phyloP scores from a whole-genome alignment of 163 green algal species.

The Scenedesmus sp. region DNA sequence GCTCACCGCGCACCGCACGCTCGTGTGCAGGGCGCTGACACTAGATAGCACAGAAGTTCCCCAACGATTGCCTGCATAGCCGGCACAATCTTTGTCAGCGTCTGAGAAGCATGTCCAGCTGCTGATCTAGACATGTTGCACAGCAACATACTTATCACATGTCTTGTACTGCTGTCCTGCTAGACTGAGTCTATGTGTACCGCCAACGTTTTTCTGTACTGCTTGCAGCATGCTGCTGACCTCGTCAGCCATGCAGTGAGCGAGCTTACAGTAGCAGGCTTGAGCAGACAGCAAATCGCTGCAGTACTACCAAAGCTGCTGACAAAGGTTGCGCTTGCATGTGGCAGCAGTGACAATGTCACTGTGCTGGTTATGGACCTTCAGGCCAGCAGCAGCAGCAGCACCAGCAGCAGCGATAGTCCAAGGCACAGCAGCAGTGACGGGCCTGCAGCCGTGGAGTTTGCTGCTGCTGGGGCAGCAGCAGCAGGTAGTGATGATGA shows the following conservation, averaged over 20 bases:
- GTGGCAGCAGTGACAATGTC: constrained; percentile 72
- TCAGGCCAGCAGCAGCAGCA: constrained; percentile 10
- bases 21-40: neutral
- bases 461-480: neutral
- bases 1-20: neutral
- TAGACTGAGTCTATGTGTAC: too few relatives aligned
- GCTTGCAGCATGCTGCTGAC: constrained; percentile 26
- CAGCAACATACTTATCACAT: too few relatives aligned
- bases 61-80: too few relatives aligned
- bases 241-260: neutral
- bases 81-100: too few relatives aligned
- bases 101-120: too few relatives aligned
- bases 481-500: neutral
- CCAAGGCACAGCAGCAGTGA: neutral
- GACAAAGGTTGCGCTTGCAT: constrained; percentile 55
- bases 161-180: neutral
- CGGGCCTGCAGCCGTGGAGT: neutral
- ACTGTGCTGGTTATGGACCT: constrained; percentile 63
- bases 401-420: constrained; percentile 6
- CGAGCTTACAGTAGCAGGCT: constrained; percentile 6
- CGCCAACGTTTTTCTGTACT: neutral
- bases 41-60: too few relatives aligned
- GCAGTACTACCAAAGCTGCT: constrained; percentile 47
- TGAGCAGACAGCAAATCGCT: constrained; percentile 28
- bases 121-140: neutral